Percentiles rank a stretch among this genome's conserved stretches.
Conservation (phyloP, 495 filamentous ascomycete species). For the Staphylotrichum longicolle region DNA sequence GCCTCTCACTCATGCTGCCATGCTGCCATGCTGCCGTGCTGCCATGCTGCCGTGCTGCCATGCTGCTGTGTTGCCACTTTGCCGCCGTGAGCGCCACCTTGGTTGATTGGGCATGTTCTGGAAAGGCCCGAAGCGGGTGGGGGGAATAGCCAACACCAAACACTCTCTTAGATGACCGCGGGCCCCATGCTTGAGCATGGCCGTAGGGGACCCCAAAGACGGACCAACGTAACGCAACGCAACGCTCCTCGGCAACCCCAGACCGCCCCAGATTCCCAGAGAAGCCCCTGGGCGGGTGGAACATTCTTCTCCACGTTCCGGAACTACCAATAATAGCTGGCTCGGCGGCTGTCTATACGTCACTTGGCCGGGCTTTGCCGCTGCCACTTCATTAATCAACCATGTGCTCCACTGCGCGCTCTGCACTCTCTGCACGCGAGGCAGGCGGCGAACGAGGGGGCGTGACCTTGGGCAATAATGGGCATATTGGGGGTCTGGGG, state of each 20-base stretch:
- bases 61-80: neutral
- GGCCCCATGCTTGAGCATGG: neutral
- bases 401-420: slow-evolving; percentile 1
- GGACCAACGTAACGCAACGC: neutral
- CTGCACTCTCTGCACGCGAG: neutral
- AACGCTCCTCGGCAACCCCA: slow-evolving; percentile 15
- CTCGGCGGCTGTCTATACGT: slow-evolving; percentile 19
- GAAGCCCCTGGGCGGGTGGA: slow-evolving; percentile 9
- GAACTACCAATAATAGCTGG: slow-evolving; percentile 5
- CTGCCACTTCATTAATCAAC: slow-evolving; percentile 2
- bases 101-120: slow-evolving; percentile 14
- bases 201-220: neutral
- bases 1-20: neutral
- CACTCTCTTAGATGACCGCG: neutral
- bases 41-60: neutral
- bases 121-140: slow-evolving; percentile 28
- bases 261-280: neutral
- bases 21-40: neutral
- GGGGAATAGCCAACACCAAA: neutral
- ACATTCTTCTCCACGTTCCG: neutral
- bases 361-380: slow-evolving; percentile 11
- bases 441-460: slow-evolving; percentile 7
- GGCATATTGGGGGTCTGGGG: slow-evolving; percentile 19
- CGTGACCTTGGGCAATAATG: slow-evolving; percentile 21
- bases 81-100: neutral